Conservation (phyloP, 805 yeast species). For the Ogataea parapolymorpha region DNA sequence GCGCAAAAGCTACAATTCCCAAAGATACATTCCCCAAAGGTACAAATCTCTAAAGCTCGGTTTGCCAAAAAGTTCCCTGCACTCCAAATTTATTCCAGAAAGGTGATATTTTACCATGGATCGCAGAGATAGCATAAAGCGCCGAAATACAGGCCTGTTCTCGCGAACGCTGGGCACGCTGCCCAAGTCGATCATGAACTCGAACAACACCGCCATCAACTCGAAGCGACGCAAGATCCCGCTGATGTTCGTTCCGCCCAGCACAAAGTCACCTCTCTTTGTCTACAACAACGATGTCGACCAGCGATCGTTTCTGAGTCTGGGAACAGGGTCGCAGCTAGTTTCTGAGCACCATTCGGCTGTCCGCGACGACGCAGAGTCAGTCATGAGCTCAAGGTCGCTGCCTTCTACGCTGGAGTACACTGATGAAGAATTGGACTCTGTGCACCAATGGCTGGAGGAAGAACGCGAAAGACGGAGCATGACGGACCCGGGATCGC, state of each 20-base stretch:
- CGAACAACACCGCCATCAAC: conserved; percentile 30
- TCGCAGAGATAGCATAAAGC: conserved; percentile 15
- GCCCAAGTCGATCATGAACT: conserved; percentile 25
- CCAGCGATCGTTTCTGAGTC: conserved; percentile 35
- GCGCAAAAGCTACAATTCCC: neutral
- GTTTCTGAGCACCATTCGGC: conserved; percentile 25
- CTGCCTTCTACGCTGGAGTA: conserved; percentile 36
- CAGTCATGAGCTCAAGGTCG: conserved; percentile 34
- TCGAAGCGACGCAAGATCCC: conserved; percentile 35
- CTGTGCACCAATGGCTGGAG: conserved; percentile 34
- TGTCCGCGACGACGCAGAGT: conserved; percentile 26
- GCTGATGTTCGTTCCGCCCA: conserved; percentile 36
- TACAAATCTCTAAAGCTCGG: neutral
- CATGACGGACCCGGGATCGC: conserved; percentile 14
- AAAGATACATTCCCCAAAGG: neutral
- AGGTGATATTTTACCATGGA: conserved; percentile 12
- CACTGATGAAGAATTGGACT: conserved; percentile 32
- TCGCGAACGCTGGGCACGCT: conserved; percentile 24
- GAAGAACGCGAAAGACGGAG: conserved; percentile 37
- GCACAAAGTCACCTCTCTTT: conserved; percentile 35
- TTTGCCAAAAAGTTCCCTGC: too few relatives aligned
- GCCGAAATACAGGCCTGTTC: conserved; percentile 26
- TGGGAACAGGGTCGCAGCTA: conserved; percentile 31
- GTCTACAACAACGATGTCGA: conserved; percentile 32
- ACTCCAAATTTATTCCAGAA: neutral